phyloP scores from a whole-genome alignment of 306 rosid genomes.

The Medicago ruthenica region DNA sequence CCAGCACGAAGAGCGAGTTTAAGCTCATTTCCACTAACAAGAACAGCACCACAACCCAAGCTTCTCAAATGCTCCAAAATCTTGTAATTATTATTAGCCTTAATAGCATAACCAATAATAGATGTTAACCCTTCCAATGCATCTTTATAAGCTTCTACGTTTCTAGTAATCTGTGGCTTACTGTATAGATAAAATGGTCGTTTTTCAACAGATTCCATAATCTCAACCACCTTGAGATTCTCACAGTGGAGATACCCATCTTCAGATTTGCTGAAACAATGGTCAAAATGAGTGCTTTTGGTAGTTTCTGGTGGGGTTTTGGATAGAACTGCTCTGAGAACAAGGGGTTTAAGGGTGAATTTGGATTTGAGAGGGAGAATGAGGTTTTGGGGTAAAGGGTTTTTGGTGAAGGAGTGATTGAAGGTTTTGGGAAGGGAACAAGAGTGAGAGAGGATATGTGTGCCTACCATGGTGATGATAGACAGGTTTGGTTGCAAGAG shows the following conservation, averaged over 20 bases:
- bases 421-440: constrained; percentile 51
- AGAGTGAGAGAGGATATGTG: constrained; percentile 54
- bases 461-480: constrained; percentile 59
- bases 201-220: constrained; percentile 81
- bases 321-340: constrained; percentile 68
- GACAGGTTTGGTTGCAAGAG: too few species aligned
- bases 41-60: constrained; percentile 95
- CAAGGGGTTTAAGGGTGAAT: constrained; percentile 35
- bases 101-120: constrained; percentile 86
- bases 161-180: constrained; percentile 69
- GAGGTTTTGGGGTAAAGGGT: constrained; percentile 49
- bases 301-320: constrained; percentile 50
- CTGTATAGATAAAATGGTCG: constrained; percentile 94
- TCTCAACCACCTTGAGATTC: constrained; percentile 74
- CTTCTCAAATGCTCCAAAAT: constrained; percentile 83
- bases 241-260: constrained; percentile 91
- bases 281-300: constrained; percentile 47
- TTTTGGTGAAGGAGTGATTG: constrained; percentile 43
- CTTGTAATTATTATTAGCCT: constrained; percentile 92
- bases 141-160: constrained; percentile 64
- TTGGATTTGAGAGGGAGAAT: not conserved
- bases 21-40: constrained; percentile 95
- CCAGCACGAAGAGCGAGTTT: constrained; percentile 82
- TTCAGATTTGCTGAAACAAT: constrained; percentile 78
- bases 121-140: constrained; percentile 82